Evolutionary conservation across 2,329 filamentous ascomycete genomes (phyloP).

Genomic region (Drechslerella dactyloides): DNA sequence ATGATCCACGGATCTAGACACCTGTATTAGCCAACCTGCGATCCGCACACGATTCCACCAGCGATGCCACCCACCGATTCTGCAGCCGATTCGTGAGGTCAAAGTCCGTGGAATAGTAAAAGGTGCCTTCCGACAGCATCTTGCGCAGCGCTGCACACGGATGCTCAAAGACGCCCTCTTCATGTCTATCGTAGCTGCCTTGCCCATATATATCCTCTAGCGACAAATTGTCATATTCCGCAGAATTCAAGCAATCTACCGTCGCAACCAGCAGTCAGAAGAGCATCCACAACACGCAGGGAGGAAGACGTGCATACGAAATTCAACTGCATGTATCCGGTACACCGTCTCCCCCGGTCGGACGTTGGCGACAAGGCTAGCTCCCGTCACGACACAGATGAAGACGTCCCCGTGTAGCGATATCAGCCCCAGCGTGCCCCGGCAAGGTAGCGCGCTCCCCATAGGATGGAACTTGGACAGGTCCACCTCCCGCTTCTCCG

Average conservation of each 20-base stretch:
- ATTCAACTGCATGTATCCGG: slow-evolving; percentile 84
- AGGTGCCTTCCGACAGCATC: slow-evolving; percentile 87
- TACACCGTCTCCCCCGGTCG: slow-evolving; percentile 88
- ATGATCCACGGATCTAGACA: slow-evolving; percentile 70
- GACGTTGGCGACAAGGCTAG: slow-evolving; percentile 78
- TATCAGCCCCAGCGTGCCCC: slow-evolving; percentile 87
- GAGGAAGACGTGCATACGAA: slow-evolving; percentile 63
- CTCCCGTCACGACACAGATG: slow-evolving; percentile 83
- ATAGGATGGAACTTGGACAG: slow-evolving; percentile 78
- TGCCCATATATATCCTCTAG: slow-evolving; percentile 63
- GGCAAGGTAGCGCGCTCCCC: slow-evolving; percentile 71
- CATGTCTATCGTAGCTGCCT: slow-evolving; percentile 67
- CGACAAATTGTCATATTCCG: slow-evolving; percentile 80
- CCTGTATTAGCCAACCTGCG: slow-evolving; percentile 1
- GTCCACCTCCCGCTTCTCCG: slow-evolving; percentile 68
- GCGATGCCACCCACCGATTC: slow-evolving; percentile 69
- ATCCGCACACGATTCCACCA: neutral
- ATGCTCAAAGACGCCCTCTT: slow-evolving; percentile 77
- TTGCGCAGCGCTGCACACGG: slow-evolving; percentile 91
- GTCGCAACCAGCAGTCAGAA: slow-evolving; percentile 29
- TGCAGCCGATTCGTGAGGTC: slow-evolving; percentile 93
- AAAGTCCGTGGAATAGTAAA: slow-evolving; percentile 99
- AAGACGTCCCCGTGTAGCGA: slow-evolving; percentile 85
- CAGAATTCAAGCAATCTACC: slow-evolving; percentile 81
- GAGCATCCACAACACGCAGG: slow-evolving; percentile 19